phyloP scores from a whole-genome alignment of 345 rosid species.

The Aquilaria yunnanensis region DNA sequence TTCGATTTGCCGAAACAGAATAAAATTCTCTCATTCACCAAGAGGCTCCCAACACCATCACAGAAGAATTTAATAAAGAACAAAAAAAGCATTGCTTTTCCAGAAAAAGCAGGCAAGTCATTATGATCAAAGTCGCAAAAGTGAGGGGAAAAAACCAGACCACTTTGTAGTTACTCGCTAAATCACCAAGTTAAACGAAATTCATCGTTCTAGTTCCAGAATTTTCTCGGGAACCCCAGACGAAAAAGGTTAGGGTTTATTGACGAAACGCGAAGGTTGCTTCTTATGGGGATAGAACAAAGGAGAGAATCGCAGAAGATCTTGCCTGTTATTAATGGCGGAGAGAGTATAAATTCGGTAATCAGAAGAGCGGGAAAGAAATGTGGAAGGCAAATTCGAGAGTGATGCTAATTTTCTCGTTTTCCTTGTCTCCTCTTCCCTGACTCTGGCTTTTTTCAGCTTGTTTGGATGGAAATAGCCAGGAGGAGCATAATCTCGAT shows the following conservation, averaged over 20 bases:
- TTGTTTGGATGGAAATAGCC: conserved; percentile 6
- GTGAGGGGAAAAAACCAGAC: too few species aligned
- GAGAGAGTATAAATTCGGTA: conserved; percentile 15
- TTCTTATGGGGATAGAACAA: not conserved
- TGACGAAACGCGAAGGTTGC: not conserved
- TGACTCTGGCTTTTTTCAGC: not conserved
- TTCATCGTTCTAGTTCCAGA: not conserved
- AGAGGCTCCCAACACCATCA: too few species aligned
- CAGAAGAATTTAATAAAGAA: too few species aligned
- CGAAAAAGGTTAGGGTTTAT: conserved; percentile 13
- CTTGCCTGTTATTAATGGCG: conserved; percentile 35
- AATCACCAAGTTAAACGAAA: not conserved
- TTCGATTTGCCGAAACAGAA: too few species aligned
- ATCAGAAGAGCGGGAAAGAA: conserved; percentile 33
- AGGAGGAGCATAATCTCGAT: too few species aligned
- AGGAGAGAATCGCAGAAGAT: not conserved
- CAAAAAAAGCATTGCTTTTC: too few species aligned
- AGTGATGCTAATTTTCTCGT: conserved; percentile 1
- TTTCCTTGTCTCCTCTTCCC: not conserved
- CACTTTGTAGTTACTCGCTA: not conserved
- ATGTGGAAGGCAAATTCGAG: not conserved
- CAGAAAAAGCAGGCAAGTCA: too few species aligned
- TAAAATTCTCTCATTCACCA: too few species aligned
- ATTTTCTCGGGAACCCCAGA: conserved; percentile 7
- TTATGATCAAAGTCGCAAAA: too few species aligned